Evolutionary conservation across 768 basidiomycete genomes (phyloP), one percentile per base, ranked within the genome.

Genomic region (Holtermanniella nyarrowii): DNA sequence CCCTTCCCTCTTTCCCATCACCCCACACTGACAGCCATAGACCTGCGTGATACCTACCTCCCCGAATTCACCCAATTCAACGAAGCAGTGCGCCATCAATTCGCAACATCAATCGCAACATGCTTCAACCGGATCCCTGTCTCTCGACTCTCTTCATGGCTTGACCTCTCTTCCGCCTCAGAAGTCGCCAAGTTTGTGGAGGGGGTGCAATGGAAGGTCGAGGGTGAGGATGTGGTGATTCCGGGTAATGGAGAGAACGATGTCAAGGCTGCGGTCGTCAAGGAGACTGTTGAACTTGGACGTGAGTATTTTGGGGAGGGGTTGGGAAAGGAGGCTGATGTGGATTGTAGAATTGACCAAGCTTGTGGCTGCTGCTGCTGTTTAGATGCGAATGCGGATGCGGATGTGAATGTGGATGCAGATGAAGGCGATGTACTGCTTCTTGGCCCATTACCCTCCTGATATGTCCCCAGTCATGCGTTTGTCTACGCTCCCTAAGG

Each of bases 171-270:
- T 5, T 39, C 62, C 16, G 43, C 50, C 5, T 44, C 13, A 2
- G 63, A 71, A 26, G 50, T 63, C 20, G 42, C 44, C 16, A 24
- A 42, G n/a, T 73, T 66, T 54, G 53, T 59, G 14, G 55, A 52
- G 14, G 54, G 55, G 31, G 50, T 67, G 5, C 66, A 68, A 41
- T 73, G 72, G 72, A 61, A 46, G 26, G 57, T 69, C 5, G 63
- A 71, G 48, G 72, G 66, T n/a, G 67, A 68, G 1, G 45, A 51
- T 2, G 66, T 68, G 18, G 53, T 50, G 12, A 57, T 72, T 25
- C 65, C 66, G 21, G 60, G 59, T 47, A 73, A 73, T 54, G 70
- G 70, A 26, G 72, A 73, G 50, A 73, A 73, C 54, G 66, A 70
- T 51, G 72, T 73, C 42, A 71, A 73, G 59, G 66, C 70, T 14